These are phyloP conservation scores for Penicillium sp. DNA, from an alignment of 2,329 filamentous ascomycete species.

Conservation along the genomic window DNA sequence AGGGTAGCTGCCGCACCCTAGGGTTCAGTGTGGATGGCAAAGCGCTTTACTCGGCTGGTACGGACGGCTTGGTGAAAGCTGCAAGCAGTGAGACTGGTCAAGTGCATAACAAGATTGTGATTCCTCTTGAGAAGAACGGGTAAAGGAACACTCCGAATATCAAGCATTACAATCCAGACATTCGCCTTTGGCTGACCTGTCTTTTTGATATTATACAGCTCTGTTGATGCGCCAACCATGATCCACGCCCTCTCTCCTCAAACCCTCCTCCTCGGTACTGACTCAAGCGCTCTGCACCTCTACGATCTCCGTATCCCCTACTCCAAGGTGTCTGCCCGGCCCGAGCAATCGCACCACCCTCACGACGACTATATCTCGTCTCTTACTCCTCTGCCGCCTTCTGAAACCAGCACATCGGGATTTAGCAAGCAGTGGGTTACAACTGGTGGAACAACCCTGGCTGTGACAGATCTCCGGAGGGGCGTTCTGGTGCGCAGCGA, in stretches of 20 bases:
- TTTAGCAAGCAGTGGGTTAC: constrained; percentile 92
- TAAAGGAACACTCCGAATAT: constrained; percentile 21
- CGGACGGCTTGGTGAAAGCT: constrained; percentile 56
- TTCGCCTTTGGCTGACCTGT: constrained; percentile 6
- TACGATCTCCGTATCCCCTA: constrained; percentile 66
- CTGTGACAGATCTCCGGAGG: constrained; percentile 76
- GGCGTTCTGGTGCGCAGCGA: constrained; percentile 83
- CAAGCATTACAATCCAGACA: neutral
- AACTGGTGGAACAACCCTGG: constrained; percentile 82
- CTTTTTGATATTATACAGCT: constrained; percentile 26
- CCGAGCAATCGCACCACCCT: constrained; percentile 70
- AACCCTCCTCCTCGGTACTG: constrained; percentile 77
- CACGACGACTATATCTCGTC: constrained; percentile 91
- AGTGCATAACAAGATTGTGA: constrained; percentile 71
- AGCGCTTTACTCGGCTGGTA: constrained; percentile 53
- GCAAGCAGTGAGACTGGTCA: constrained; percentile 52
- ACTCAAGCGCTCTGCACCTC: constrained; percentile 80
- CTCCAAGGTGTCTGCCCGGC: constrained; percentile 51
- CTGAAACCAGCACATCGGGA: constrained; percentile 71
- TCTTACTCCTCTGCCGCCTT: constrained; percentile 71
- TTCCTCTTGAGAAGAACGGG: constrained; percentile 49
- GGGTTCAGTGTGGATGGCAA: constrained; percentile 70
- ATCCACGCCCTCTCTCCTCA: constrained; percentile 79
- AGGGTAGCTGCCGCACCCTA: constrained; percentile 80
- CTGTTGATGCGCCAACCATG: constrained; percentile 65